phyloP scores from a whole-genome alignment of 768 basidiomycete species.

The Termitomyces sp. region DNA sequence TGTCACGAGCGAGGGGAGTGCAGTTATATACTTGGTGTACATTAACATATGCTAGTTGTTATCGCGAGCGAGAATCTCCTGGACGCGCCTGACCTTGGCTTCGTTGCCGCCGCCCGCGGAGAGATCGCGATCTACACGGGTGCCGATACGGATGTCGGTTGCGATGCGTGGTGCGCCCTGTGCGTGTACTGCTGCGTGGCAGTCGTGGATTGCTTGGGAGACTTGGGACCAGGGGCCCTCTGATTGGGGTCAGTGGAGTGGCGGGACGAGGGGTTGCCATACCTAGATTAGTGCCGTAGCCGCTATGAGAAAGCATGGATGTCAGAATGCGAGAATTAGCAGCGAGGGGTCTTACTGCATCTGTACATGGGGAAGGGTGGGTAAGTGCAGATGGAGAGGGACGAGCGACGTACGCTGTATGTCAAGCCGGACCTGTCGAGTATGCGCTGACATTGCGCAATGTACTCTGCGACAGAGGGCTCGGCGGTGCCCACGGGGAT shows the following conservation, averaged over 20 bases:
- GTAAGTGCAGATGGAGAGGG: not conserved
- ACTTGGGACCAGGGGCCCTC: slow-evolving; percentile 89
- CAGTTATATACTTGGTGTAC: slow-evolving; percentile 34
- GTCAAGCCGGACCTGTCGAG: slow-evolving; percentile 79
- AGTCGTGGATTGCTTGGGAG: slow-evolving; percentile 82
- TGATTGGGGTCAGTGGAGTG: slow-evolving; percentile 12
- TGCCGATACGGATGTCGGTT: slow-evolving; percentile 95
- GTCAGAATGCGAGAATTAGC: not conserved
- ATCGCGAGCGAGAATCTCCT: slow-evolving; percentile 62
- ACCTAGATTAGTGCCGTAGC: slow-evolving; percentile 90
- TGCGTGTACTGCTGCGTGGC: slow-evolving; percentile 82
- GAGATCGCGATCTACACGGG: slow-evolving; percentile 67
- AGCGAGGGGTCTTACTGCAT: slow-evolving; percentile 59
- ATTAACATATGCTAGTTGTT: slow-evolving; percentile 3
- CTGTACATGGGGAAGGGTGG: slow-evolving; percentile 24
- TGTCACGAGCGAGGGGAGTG: slow-evolving; percentile 47
- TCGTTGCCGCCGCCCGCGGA: slow-evolving; percentile 68
- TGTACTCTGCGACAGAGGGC: slow-evolving; percentile 73
- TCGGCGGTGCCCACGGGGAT: slow-evolving; percentile 79
- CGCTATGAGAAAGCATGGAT: slow-evolving; percentile 36
- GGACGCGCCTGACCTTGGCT: slow-evolving; percentile 74
- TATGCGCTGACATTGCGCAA: slow-evolving; percentile 78
- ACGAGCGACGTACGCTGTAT: slow-evolving; percentile 51
- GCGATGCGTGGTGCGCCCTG: slow-evolving; percentile 72
- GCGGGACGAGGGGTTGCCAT: slow-evolving; percentile 16